Evolutionary conservation across 225 moss, liverwort and hornwort species (phyloP), one percentile per base, ranked within the genome.

Genomic region (Rhytidiadelphus loreus): DNA sequence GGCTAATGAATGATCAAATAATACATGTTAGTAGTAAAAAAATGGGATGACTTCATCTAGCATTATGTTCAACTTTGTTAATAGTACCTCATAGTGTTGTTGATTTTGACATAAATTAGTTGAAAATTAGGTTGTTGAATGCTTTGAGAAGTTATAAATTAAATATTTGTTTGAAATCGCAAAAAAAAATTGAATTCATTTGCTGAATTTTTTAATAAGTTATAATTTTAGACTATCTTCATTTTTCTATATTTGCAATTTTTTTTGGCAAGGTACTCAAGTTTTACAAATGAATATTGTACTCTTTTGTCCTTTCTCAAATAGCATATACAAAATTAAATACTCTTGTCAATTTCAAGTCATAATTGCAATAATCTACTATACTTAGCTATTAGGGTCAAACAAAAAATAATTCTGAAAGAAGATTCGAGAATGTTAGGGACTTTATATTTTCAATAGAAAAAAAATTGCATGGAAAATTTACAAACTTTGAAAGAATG

Each of bases 321-420:
- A 44, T 29, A 6, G 6, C 3, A 16, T 44, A 6, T 3, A 16
- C 9, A 72, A 72, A 44, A 44, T 44, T 6, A 43, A 71, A 71
- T 16, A 43, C 2, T 29, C 4, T 44, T 44, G 6, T 44, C 16
- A 72, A 44, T 72, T 43, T 44, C 72, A 72, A 72, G 5, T 72
- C 9, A 43, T 2, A 43, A 41, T 1, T 15, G 1, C 15, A 41
- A 24, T 41, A 39, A 39, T 70, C 24, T 70, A 37, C 6, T 3
- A 3, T 20, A 37, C 3, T 6, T 1, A 1, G 1, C 2, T 22
- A 22, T 7, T 1, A 4, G 3, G n/a, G 7, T 22, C 11, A 68
- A 33, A 19, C 0, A 65, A 35, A 37, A 68, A 66, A 66, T 66
- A 21, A 37, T 69, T 23, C 23, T 39, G 7, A 8, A 39, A 41